Conservation (phyloP, 768 basidiomycete genomes). For the Boletus sp. region DNA sequence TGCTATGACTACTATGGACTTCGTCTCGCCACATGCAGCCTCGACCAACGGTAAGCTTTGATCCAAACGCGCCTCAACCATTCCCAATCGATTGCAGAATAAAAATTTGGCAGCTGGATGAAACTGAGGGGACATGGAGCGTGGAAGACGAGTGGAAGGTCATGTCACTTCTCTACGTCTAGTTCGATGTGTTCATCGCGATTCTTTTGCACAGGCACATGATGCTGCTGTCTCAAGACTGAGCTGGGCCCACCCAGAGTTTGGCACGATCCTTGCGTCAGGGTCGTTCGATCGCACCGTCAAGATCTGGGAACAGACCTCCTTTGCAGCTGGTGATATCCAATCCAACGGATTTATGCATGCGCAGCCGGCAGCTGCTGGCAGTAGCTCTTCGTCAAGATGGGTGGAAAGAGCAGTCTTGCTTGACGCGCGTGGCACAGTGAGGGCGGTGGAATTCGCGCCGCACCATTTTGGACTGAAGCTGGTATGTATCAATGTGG, state of each 20-base stretch:
- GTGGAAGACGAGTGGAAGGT: conserved; percentile 93
- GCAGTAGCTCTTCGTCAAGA: conserved; percentile 38
- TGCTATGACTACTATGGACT: conserved; percentile 91
- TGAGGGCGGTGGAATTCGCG: conserved; percentile 83
- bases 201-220: conserved; percentile 69
- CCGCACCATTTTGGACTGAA: conserved; percentile 88
- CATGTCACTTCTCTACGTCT: background rate
- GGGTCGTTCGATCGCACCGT: conserved; percentile 89
- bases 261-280: conserved; percentile 83
- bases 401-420: conserved; percentile 78
- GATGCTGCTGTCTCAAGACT: conserved; percentile 84
- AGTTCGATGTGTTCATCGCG: background rate
- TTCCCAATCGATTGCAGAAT: conserved; percentile 44
- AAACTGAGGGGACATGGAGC: conserved; percentile 68
- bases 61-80: conserved; percentile 1
- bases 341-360: conserved; percentile 25
- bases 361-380: conserved; percentile 7
- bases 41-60: conserved; percentile 69
- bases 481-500: conserved; percentile 50
- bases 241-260: conserved; percentile 92
- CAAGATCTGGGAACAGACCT: conserved; percentile 84
- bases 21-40: conserved; percentile 73
- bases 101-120: conserved; percentile 82
- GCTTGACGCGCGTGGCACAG: conserved; percentile 81
- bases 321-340: conserved; percentile 29